These are phyloP conservation scores for Phoma herbarum DNA, from an alignment of 2,329 filamentous ascomycete genomes.

Conservation along the genomic window DNA sequence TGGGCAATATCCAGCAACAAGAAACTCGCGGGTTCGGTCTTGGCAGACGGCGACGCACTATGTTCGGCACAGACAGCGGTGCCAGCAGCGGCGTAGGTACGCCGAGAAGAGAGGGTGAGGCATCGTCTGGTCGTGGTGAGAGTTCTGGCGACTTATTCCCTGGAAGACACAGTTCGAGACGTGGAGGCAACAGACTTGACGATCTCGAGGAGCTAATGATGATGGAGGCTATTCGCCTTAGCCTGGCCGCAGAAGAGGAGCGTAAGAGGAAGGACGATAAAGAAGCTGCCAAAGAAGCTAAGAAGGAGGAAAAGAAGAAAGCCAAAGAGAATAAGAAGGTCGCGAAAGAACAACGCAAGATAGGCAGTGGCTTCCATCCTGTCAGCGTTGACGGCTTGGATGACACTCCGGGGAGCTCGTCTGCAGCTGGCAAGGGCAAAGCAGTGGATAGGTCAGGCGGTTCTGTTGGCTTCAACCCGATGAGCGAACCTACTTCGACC, in stretches of 20 bases:
- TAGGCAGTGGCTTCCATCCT: conserved; percentile 56
- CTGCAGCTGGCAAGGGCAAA: conserved; percentile 57
- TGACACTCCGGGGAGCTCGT: conserved; percentile 41
- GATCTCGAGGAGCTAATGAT: conserved; percentile 99
- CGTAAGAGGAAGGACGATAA: conserved; percentile 86
- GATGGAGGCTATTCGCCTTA: conserved; percentile 92
- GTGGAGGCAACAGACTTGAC: conserved; percentile 71
- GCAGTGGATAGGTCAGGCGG: conserved; percentile 54
- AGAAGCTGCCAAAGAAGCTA: conserved; percentile 80
- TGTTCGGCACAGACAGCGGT: conserved; percentile 60
- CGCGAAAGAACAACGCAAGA: conserved; percentile 72
- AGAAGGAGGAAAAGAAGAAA: conserved; percentile 84
- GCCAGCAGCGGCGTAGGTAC: conserved; percentile 57
- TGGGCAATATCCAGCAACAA: conserved; percentile 64
- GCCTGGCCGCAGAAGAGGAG: conserved; percentile 91
- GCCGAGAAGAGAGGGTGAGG: conserved; percentile 51
- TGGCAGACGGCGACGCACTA: conserved; percentile 58
- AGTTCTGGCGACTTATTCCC: conserved; percentile 49
- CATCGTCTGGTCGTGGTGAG: conserved; percentile 45
- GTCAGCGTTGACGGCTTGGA: conserved; percentile 62
- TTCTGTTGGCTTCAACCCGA: conserved; percentile 52
- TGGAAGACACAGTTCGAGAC: conserved; percentile 61
- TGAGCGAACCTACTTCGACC: conserved; percentile 55
- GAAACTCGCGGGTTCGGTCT: conserved; percentile 62
- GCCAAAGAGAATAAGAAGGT: conserved; percentile 70